Evolutionary conservation across 139 green algal genomes (phyloP).

Genomic region (Chlorella vulgaris): DNA sequence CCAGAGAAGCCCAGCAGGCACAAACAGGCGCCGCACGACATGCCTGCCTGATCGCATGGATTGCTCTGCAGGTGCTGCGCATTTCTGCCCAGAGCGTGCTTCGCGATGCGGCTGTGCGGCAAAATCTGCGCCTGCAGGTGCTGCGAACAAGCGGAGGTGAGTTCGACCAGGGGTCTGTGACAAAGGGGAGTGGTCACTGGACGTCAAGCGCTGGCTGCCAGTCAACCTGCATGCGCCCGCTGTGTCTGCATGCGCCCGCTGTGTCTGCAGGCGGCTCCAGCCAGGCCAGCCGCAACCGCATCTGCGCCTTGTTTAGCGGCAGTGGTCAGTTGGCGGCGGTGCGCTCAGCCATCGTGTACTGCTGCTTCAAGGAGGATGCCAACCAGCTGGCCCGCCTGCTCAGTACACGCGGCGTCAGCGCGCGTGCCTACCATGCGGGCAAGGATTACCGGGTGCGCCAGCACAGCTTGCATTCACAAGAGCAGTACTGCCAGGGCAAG

Average conservation of each 20-base stretch:
- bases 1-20: background rate
- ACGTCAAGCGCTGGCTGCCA: no score
- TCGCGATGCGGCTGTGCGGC: conserved; percentile 60
- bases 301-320: conserved; percentile 51
- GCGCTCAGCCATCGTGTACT: conserved; percentile 79
- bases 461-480: background rate
- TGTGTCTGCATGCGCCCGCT: background rate
- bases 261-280: background rate
- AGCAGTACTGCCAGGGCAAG: background rate
- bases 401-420: conserved; percentile 51
- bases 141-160: conserved; percentile 32
- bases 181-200: no score
- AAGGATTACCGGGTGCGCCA: conserved; percentile 24
- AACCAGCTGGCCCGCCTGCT: conserved; percentile 70
- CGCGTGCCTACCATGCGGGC: conserved; percentile 78
- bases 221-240: no score
- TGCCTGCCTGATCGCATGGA: background rate
- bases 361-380: conserved; percentile 69
- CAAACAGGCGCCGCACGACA: no score
- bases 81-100: conserved; percentile 62
- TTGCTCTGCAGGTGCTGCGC: conserved; percentile 46
- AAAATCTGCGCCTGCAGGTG: conserved; percentile 83
- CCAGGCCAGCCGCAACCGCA: background rate
- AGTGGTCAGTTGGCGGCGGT: conserved; percentile 43
- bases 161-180: no score